A percentile compares a stretch with the other conserved stretches of the same genome.
Conservation (phyloP, 116 monocot species). For the Posidonia oceanica region DNA sequence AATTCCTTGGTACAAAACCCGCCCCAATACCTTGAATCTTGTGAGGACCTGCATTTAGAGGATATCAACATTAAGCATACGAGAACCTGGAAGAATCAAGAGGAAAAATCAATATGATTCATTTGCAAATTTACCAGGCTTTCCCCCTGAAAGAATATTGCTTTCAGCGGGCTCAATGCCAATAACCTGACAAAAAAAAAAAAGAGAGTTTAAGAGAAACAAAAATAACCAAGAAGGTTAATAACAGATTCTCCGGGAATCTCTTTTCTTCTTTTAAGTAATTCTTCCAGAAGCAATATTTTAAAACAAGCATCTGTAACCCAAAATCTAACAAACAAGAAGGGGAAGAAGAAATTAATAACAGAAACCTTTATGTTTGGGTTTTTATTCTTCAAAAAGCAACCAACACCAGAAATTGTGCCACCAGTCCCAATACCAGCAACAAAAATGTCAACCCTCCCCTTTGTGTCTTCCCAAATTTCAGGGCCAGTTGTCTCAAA, state of each 20-base stretch:
- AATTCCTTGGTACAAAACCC: constrained; percentile 84
- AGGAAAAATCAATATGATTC: background rate
- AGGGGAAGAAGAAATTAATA: constrained; percentile 3
- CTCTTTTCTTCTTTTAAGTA: background rate
- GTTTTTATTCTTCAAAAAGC: constrained; percentile 79
- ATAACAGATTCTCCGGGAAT: background rate
- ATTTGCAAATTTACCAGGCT: constrained; percentile 51
- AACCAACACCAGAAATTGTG: constrained; percentile 85
- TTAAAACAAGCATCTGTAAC: no score
- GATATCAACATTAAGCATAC: background rate
- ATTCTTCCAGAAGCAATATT: background rate
- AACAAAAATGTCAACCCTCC: constrained; percentile 87
- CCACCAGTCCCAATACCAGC: constrained; percentile 94
- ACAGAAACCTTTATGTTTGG: constrained; percentile 66
- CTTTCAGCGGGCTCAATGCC: constrained; percentile 95
- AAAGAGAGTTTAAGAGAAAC: background rate
- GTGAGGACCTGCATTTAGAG: constrained; percentile 62
- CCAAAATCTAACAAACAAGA: no score
- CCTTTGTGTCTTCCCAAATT: constrained; percentile 94
- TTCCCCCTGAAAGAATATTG: constrained; percentile 89
- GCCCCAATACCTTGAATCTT: constrained; percentile 99
- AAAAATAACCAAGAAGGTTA: background rate
- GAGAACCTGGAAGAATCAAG: background rate
- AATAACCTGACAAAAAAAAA: constrained; percentile 44
- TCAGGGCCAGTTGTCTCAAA: constrained; percentile 52